Conservation (phyloP, 164 flowering plant genomes). For the Brasenia schreberi region DNA sequence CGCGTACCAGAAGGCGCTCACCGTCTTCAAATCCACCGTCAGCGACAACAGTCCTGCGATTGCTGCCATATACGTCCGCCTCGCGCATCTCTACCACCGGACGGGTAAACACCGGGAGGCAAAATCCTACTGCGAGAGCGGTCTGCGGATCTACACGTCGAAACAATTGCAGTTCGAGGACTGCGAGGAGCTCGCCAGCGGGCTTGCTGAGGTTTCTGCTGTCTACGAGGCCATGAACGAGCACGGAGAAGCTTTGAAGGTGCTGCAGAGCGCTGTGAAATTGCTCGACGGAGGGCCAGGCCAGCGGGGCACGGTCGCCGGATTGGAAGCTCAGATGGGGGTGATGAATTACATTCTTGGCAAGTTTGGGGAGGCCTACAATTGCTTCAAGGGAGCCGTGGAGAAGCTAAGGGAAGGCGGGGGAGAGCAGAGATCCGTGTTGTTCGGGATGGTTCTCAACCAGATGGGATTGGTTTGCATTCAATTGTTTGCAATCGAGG, state of each 20-base stretch:
- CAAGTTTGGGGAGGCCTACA: conserved; percentile 63
- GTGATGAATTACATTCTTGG: conserved; percentile 84
- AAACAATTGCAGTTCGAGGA: not conserved
- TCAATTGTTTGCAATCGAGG: conserved; percentile 84
- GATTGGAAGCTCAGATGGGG: conserved; percentile 94
- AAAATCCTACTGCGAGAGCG: conserved; percentile 88
- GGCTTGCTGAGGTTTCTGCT: conserved; percentile 79
- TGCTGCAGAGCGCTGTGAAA: conserved; percentile 79
- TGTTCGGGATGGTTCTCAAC: conserved; percentile 88
- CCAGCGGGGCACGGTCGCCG: conserved; percentile 80
- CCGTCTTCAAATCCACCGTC: conserved; percentile 82
- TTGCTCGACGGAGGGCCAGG: conserved; percentile 86
- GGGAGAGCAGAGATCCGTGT: conserved; percentile 91
- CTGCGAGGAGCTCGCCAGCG: conserved; percentile 74
- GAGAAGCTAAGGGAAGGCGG: conserved; percentile 78
- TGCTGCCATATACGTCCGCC: conserved; percentile 83
- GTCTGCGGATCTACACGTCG: conserved; percentile 59
- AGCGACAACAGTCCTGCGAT: conserved; percentile 91
- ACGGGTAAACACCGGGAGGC: conserved; percentile 94
- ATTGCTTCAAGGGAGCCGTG: conserved; percentile 70
- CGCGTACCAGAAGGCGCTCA: conserved; percentile 96
- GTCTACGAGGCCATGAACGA: conserved; percentile 86
- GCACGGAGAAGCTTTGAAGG: conserved; percentile 86
- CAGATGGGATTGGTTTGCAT: conserved; percentile 96
- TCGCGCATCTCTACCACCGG: conserved; percentile 80